phyloP scores from a whole-genome alignment of 192 early-diverging fungal genomes.

The Coemansia sp. region DNA sequence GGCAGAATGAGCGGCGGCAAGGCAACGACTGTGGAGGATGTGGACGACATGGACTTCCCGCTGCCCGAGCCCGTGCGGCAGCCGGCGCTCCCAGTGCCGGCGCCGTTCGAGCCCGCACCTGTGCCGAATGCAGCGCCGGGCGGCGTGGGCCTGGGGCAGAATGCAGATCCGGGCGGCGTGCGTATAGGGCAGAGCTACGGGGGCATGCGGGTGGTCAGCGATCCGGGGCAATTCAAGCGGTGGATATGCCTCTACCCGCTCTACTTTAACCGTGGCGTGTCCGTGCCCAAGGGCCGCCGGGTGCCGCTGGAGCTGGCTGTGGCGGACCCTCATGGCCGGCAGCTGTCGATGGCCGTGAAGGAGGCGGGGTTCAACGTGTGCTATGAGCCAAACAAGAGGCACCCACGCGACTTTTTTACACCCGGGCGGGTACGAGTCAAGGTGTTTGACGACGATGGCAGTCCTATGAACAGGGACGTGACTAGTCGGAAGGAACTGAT shows the following conservation, averaged over 20 bases:
- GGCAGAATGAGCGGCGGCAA: conserved; percentile 1
- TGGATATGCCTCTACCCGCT: conserved; percentile 71
- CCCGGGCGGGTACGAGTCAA: conserved; percentile 63
- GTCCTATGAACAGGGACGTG: conserved; percentile 44
- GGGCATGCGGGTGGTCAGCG: conserved; percentile 13
- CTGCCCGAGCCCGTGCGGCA: conserved; percentile 35
- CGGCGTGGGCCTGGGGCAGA: too few relatives aligned
- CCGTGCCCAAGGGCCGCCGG: conserved; percentile 56
- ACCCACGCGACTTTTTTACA: conserved; percentile 66
- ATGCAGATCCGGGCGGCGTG: conserved; percentile 2
- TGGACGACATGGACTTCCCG: conserved; percentile 52
- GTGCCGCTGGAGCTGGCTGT: conserved; percentile 51
- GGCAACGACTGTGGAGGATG: conserved; percentile 16
- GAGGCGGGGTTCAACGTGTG: conserved; percentile 55
- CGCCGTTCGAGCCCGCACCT: too few relatives aligned
- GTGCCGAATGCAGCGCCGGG: too few relatives aligned
- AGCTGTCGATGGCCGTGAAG: conserved; percentile 60
- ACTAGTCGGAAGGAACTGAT: conserved; percentile 50
- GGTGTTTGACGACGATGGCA: conserved; percentile 47
- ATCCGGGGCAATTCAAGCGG: conserved; percentile 25
- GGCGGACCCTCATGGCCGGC: conserved; percentile 55
- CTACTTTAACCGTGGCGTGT: conserved; percentile 61
- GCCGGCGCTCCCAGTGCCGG: background rate
- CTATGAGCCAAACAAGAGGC: conserved; percentile 60
- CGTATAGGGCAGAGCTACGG: conserved; percentile 18